Conservation (phyloP, 345 rosid species). For the Stellera chamaejasme region DNA sequence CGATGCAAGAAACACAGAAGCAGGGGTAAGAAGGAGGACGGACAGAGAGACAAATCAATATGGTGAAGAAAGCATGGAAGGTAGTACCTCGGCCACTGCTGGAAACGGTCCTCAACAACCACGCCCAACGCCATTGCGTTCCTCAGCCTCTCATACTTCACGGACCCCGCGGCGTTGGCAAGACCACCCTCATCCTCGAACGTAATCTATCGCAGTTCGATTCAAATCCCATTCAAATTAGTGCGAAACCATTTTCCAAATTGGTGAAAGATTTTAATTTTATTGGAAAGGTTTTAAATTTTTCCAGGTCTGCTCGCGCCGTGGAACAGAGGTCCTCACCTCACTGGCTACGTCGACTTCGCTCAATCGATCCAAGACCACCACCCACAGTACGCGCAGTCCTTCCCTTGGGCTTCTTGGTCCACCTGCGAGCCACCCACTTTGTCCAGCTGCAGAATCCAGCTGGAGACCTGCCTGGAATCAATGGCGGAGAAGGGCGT, state of each 20-base stretch:
- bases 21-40: not conserved
- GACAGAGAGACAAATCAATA: conserved; percentile 20
- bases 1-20: not conserved
- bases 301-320: conserved; percentile 60
- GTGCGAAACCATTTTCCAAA: not conserved
- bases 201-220: conserved; percentile 24
- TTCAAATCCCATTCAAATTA: not conserved
- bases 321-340: conserved; percentile 86
- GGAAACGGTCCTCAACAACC: conserved; percentile 84
- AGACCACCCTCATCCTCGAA: conserved; percentile 85
- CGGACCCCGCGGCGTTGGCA: conserved; percentile 98
- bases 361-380: conserved; percentile 72
- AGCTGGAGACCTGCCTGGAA: conserved; percentile 87
- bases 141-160: conserved; percentile 91
- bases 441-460: conserved; percentile 52
- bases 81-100: conserved; percentile 74
- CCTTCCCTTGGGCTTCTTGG: conserved; percentile 93
- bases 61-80: conserved; percentile 86
- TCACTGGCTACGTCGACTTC: conserved; percentile 84
- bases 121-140: conserved; percentile 92
- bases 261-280: not conserved
- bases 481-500: conserved; percentile 67
- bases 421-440: conserved; percentile 55
- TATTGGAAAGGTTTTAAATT: not conserved
- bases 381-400: conserved; percentile 55